Evolutionary conservation across 2,329 filamentous ascomycete genomes (phyloP).

Genomic region (Beauveria caledonica): DNA sequence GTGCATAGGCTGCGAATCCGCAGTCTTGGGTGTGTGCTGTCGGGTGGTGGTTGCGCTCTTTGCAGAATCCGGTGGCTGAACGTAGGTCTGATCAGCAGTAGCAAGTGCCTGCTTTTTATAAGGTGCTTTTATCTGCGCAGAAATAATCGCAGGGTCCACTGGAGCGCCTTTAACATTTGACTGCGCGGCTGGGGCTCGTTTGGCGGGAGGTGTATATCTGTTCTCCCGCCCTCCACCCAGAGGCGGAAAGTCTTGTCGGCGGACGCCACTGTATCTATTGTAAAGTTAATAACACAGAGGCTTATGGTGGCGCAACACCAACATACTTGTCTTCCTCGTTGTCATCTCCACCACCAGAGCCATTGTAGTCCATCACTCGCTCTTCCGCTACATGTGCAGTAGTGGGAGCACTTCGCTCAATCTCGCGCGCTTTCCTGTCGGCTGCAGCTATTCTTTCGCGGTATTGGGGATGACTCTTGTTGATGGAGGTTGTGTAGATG

Average conservation of each 20-base stretch:
- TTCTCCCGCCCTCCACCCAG: constrained; percentile 45
- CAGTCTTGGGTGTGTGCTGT: constrained; percentile 19
- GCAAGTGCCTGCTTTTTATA: constrained; percentile 28
- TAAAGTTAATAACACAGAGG: constrained; percentile 15
- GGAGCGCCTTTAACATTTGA: constrained; percentile 68
- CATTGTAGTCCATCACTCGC: constrained; percentile 62
- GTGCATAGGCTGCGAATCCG: constrained; percentile 17
- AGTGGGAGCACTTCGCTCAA: constrained; percentile 64
- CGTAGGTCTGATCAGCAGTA: constrained; percentile 20
- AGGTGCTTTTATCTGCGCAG: constrained; percentile 59
- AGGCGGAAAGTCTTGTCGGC: constrained; percentile 65
- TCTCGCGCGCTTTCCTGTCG: constrained; percentile 79
- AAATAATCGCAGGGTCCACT: constrained; percentile 84
- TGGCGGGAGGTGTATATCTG: constrained; percentile 86
- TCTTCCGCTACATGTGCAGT: constrained; percentile 89
- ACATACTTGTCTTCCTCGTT: constrained; percentile 90
- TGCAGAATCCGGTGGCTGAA: constrained; percentile 17
- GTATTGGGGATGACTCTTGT: constrained; percentile 77
- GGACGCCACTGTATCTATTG: constrained; percentile 80
- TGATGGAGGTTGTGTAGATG: constrained; percentile 85
- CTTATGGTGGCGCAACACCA: not conserved
- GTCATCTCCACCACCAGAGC: constrained; percentile 55
- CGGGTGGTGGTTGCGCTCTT: constrained; percentile 25
- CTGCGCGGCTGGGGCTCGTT: constrained; percentile 68
- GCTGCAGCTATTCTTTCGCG: constrained; percentile 69